Evolutionary conservation across 2,329 filamentous ascomycete genomes (phyloP), one percentile per base, ranked within the genome.

Genomic region (Penicillium sp.): DNA sequence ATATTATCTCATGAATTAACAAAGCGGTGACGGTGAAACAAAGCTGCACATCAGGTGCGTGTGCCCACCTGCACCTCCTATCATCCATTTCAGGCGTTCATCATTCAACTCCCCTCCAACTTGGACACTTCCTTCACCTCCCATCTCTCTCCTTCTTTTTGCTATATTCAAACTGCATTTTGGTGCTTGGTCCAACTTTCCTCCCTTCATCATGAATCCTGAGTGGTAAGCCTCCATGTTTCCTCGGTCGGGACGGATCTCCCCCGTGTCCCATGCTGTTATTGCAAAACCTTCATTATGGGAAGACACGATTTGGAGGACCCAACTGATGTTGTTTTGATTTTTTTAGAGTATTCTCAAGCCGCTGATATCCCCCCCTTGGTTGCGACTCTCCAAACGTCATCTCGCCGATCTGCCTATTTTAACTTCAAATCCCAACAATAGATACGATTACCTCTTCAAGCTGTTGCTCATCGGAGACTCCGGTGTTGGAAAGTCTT

Each of bases 401-500:
- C 55, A 43, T 52, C 47, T 60, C 52, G 55, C 56, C 52, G 62
- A 63, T 60, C 63, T 55, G 52, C 57, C 50, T 58, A 39, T 56
- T 56, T 67, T 73, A 64, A 72, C 65, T 48, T 46, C 52, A 61
- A 50, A 39, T 39, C 14, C 35, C 33, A 50, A 59, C 33, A 50
- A 59, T 75, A 98, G 95, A 95, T 99, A 99, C 90, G 95, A 99
- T 79, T 99, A 99, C 80, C 92, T 99, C 75, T 99, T 99, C 88
- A 99, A 99, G 88, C 92, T 99, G 68, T 91, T 99, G 80, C 93
- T 99, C 84, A 99, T 99, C 87, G 95, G 95, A 80, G 95, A 99
- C 79, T 99, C 95, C 78, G 95, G 95, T 87, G 95, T 99, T 74
- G 95, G 95, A 89, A 99, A 99, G 89, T 99, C 95, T 75, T 99